Evolutionary conservation across 176 grass and related monocot species (phyloP).

Genomic region (Alopecurus myosuroides): DNA sequence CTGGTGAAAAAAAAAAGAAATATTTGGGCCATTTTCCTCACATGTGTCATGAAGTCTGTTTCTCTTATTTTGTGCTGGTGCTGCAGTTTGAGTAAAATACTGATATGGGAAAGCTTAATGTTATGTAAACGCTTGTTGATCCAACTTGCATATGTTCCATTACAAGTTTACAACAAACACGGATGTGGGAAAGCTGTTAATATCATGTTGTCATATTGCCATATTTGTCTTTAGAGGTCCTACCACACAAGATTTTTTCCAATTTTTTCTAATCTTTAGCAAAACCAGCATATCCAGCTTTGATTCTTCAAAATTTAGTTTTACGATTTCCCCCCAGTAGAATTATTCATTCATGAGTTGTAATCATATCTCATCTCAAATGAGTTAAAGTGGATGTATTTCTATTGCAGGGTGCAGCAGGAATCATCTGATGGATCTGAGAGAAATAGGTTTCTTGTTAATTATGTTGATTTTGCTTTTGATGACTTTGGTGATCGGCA

Average conservation of each 20-base stretch:
- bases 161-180: not conserved
- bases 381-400: conserved; percentile 20
- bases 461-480: conserved; percentile 97
- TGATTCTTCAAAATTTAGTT: not conserved
- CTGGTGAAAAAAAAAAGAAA: not conserved
- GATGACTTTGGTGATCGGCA: conserved; percentile 90
- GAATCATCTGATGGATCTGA: conserved; percentile 96
- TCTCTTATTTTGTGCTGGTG: conserved; percentile 8
- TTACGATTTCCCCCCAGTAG: not conserved
- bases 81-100: not conserved
- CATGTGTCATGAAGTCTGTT: not conserved
- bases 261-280: not conserved
- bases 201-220: conserved; percentile 8
- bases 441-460: conserved; percentile 94
- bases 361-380: not conserved
- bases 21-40: conserved; percentile 6
- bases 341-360: not conserved
- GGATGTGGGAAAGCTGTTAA: conserved; percentile 1
- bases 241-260: conserved; percentile 14
- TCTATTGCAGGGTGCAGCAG: conserved; percentile 79
- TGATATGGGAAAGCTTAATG: not conserved
- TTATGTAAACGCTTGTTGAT: not conserved
- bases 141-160: conserved; percentile 12
- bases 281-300: not conserved
- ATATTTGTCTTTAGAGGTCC: conserved; percentile 1